These are phyloP conservation scores for cucumber (Cucumis sativus) DNA, from an alignment of 306 rosid species.

Conservation along the genomic window Cucumber_9930_V3 NC_026657.2:21959001-21959500, in stretches of 20 bases:
- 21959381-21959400: not conserved
- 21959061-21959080: not conserved
- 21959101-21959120: slow-evolving; percentile 21
- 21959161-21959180: slow-evolving; percentile 88
- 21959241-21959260: slow-evolving; percentile 76
- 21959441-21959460: not conserved
- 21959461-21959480: slow-evolving; percentile 4
- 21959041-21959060: not conserved
- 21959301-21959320: not conserved
- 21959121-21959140: slow-evolving; percentile 86
- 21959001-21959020: slow-evolving; percentile 56
- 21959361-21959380: not conserved
- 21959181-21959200: slow-evolving; percentile 72
- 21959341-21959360: not conserved
- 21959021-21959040: not conserved
- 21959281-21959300: not conserved
- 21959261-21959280: slow-evolving; percentile 93
- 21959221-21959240: slow-evolving; percentile 63
- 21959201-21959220: slow-evolving; percentile 84
- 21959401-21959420: not conserved
- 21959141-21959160: slow-evolving; percentile 63
- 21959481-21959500: slow-evolving; percentile 97
- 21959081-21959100: not conserved
- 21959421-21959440: not conserved
- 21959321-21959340: not conserved